Conservation (phyloP, 495 filamentous ascomycete genomes). For the Podospora didyma region DNA sequence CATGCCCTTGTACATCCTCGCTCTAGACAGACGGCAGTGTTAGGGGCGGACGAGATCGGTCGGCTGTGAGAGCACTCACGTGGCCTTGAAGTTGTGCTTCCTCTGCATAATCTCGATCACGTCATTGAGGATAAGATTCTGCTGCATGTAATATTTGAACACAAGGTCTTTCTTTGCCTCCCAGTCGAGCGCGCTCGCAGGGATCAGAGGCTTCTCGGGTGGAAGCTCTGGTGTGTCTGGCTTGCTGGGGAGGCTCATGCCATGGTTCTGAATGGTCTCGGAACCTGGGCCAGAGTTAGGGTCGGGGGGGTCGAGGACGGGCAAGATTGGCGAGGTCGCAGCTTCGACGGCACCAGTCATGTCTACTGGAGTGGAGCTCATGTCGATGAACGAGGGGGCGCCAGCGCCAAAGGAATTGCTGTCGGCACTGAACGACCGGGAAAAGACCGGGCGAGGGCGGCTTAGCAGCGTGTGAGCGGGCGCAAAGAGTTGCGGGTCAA, state of each 20-base stretch:
- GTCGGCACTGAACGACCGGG: too few species aligned
- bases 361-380: too few species aligned
- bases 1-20: conserved; percentile 35
- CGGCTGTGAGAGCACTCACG: conserved; percentile 13
- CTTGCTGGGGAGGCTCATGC: not conserved
- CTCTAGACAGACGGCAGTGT: conserved; percentile 8
- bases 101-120: conserved; percentile 29
- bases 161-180: conserved; percentile 28
- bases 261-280: not conserved
- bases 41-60: not conserved
- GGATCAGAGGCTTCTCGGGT: conserved; percentile 24
- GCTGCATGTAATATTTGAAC: conserved; percentile 26
- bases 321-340: too few species aligned
- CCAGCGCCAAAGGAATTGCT: too few species aligned
- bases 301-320: too few species aligned
- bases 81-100: conserved; percentile 32
- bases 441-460: too few species aligned
- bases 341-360: too few species aligned
- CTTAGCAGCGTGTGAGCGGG: too few species aligned
- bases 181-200: conserved; percentile 30
- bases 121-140: conserved; percentile 34
- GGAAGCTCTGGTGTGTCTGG: not conserved
- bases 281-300: not conserved
- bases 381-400: too few species aligned
- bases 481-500: too few species aligned